phyloP scores from a whole-genome alignment of 2,329 filamentous ascomycete species.

The Epichloe scottii region DNA sequence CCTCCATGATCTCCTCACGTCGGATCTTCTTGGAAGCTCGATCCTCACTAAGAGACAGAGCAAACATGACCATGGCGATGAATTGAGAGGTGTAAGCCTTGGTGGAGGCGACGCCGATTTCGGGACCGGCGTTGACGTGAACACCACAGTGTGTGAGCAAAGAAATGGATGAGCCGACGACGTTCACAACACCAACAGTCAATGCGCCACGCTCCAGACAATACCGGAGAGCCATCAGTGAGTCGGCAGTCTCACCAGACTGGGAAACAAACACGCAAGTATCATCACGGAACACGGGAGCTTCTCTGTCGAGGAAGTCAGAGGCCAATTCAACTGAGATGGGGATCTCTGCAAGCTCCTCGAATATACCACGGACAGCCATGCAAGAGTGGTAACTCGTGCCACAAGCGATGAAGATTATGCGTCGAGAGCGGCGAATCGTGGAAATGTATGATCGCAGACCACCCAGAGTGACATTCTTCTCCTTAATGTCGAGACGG shows the following conservation, averaged over 20 bases:
- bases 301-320: slow-evolving; percentile 93
- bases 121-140: slow-evolving; percentile 96
- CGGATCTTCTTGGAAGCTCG: slow-evolving; percentile 86
- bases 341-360: slow-evolving; percentile 95
- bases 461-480: slow-evolving; percentile 89
- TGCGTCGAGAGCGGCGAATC: slow-evolving; percentile 89
- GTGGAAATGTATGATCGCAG: slow-evolving; percentile 93
- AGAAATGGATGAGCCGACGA: slow-evolving; percentile 96
- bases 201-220: slow-evolving; percentile 94
- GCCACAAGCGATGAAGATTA: slow-evolving; percentile 98
- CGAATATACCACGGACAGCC: slow-evolving; percentile 95
- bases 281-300: slow-evolving; percentile 97
- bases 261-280: slow-evolving; percentile 98
- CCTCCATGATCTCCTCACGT: slow-evolving; percentile 92
- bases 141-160: slow-evolving; percentile 99
- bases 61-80: slow-evolving; percentile 99
- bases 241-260: slow-evolving; percentile 97
- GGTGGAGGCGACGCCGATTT: slow-evolving; percentile 97
- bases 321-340: slow-evolving; percentile 95
- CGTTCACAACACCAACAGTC: slow-evolving; percentile 97
- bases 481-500: slow-evolving; percentile 86
- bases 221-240: slow-evolving; percentile 91
- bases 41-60: slow-evolving; percentile 89
- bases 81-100: slow-evolving; percentile 99
- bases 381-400: slow-evolving; percentile 99